Conservation (phyloP, 2,329 filamentous ascomycete species). For the Fusarium veterinarium region DNA sequence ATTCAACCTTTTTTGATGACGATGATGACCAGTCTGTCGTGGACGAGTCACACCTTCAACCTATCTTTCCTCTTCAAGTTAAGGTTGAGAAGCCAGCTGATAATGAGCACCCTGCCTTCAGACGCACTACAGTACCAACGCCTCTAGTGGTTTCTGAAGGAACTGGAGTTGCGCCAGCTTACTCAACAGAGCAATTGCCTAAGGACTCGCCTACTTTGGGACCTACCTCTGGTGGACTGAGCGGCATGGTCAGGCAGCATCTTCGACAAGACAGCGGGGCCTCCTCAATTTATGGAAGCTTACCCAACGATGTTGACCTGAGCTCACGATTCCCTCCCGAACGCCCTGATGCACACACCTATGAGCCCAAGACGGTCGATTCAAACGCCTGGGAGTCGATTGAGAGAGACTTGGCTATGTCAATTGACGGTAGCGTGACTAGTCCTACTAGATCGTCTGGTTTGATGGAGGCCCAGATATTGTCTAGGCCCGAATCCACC, state of each 20-base stretch:
- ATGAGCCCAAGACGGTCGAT: slow-evolving; percentile 44
- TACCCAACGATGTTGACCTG: slow-evolving; percentile 52
- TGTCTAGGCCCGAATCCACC: slow-evolving; percentile 1
- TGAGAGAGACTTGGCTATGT: slow-evolving; percentile 46
- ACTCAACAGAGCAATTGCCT: slow-evolving; percentile 27
- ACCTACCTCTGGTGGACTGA: slow-evolving; percentile 72
- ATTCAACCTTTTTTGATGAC: slow-evolving; percentile 57
- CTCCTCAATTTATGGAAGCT: slow-evolving; percentile 78
- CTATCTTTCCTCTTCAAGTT: slow-evolving; percentile 49
- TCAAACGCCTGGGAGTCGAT: slow-evolving; percentile 60
- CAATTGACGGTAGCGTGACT: slow-evolving; percentile 40
- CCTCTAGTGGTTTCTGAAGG: slow-evolving; percentile 53
- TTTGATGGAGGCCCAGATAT: slow-evolving; percentile 29
- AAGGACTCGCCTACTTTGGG: slow-evolving; percentile 84
- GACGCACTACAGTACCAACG: slow-evolving; percentile 57
- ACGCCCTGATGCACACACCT: slow-evolving; percentile 41
- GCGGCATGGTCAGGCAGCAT: slow-evolving; percentile 85
- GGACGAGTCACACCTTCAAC: slow-evolving; percentile 14
- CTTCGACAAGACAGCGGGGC: slow-evolving; percentile 82
- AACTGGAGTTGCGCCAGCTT: not conserved
- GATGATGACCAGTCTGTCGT: slow-evolving; percentile 53
- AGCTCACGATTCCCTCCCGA: slow-evolving; percentile 52
- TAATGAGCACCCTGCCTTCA: slow-evolving; percentile 65
- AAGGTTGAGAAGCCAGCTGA: slow-evolving; percentile 62
- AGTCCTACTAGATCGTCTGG: slow-evolving; percentile 37